Percentiles rank a stretch among this genome's conserved stretches.
These are phyloP conservation scores for Corymbia citriodora DNA, from an alignment of 441 rosid species.

Conservation along the genomic window DNA sequence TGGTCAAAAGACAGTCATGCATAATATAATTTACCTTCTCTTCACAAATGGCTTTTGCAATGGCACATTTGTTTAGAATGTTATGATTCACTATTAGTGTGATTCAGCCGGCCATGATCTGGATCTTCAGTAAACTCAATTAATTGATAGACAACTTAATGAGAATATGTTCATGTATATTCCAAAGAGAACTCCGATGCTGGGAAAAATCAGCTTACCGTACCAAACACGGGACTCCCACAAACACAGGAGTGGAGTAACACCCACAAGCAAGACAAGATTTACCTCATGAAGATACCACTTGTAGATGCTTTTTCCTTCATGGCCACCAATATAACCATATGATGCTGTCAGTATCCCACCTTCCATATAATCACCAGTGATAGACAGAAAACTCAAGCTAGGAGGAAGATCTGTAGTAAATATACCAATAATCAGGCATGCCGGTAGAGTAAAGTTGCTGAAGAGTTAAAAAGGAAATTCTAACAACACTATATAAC, in stretches of 20 bases:
- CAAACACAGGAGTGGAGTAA: background rate
- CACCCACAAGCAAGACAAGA: background rate
- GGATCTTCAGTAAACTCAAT: background rate
- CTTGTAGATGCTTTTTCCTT: conserved; percentile 82
- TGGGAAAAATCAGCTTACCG: background rate
- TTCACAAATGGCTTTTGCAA: background rate
- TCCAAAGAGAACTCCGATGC: background rate
- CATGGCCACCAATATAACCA: conserved; percentile 97
- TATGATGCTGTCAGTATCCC: conserved; percentile 91
- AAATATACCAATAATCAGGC: background rate
- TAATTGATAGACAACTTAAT: background rate
- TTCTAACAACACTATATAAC: background rate
- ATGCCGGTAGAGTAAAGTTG: background rate
- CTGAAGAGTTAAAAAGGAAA: background rate
- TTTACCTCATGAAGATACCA: conserved; percentile 97
- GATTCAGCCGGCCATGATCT: background rate
- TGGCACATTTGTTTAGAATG: background rate
- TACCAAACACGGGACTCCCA: background rate
- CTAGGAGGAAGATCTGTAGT: conserved; percentile 94
- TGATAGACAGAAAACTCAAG: conserved; percentile 88
- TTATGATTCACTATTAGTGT: background rate
- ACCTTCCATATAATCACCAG: conserved; percentile 86
- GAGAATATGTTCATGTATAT: background rate
- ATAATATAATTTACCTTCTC: background rate
- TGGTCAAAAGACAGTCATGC: background rate